These are phyloP conservation scores for Pascua sp. DNA, from an alignment of 1,284 basidiomycete species.

Conservation along the genomic window DNA sequence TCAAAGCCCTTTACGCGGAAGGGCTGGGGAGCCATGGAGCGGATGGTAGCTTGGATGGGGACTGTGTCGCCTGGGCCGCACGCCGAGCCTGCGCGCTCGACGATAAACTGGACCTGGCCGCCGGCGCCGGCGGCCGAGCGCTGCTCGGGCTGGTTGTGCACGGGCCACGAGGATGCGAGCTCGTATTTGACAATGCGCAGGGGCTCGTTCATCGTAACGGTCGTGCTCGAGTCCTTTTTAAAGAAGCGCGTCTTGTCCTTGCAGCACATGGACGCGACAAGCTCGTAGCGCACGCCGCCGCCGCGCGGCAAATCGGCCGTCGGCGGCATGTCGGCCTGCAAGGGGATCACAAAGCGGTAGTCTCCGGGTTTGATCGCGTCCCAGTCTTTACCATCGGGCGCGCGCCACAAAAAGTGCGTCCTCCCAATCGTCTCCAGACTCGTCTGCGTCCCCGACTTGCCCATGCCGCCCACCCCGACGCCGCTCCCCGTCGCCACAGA, in stretches of 20 bases:
- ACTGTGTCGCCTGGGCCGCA: slow-evolving; percentile 81
- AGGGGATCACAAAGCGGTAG: slow-evolving; percentile 75
- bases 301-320: slow-evolving; percentile 68
- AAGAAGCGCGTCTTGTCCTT: slow-evolving; percentile 78
- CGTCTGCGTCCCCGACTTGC: slow-evolving; percentile 69
- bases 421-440: slow-evolving; percentile 48
- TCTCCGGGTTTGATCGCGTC: slow-evolving; percentile 57
- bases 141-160: slow-evolving; percentile 72
- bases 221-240: slow-evolving; percentile 63
- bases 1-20: slow-evolving; percentile 78
- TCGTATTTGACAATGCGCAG: slow-evolving; percentile 86
- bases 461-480: slow-evolving; percentile 58
- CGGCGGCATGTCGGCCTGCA: slow-evolving; percentile 80
- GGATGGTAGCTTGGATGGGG: slow-evolving; percentile 62
- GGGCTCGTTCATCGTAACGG: slow-evolving; percentile 58
- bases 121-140: slow-evolving; percentile 61
- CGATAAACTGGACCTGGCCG: slow-evolving; percentile 62
- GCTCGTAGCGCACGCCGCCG: slow-evolving; percentile 76
- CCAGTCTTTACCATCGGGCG: slow-evolving; percentile 56
- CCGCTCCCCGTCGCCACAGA: slow-evolving; percentile 46
- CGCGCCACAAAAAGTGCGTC: slow-evolving; percentile 42
- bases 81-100: slow-evolving; percentile 66
- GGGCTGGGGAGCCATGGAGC: slow-evolving; percentile 53
- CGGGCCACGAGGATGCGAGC: slow-evolving; percentile 80
- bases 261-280: slow-evolving; percentile 74